A percentile compares a stretch with the other conserved stretches of the same genome.
Evolutionary conservation across 306 rosid species (phyloP).

Genomic region (Pyrus pyrifolia): DNA sequence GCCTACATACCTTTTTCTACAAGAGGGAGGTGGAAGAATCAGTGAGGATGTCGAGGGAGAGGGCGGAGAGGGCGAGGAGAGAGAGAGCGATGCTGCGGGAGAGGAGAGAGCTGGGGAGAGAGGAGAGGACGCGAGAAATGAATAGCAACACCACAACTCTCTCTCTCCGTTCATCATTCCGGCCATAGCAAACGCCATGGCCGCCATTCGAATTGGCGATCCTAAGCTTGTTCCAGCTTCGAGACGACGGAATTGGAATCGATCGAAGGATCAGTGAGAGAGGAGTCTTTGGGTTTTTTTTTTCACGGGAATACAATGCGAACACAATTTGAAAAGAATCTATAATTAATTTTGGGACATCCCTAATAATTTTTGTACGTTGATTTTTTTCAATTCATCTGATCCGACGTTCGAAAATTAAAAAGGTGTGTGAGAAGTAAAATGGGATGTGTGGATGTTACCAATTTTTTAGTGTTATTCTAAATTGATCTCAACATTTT

Average conservation of each 20-base stretch:
- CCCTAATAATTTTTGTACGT: no score
- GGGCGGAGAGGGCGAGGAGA: constrained; percentile 59
- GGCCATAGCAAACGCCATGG: constrained; percentile 22
- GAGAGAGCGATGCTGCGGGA: constrained; percentile 57
- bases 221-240: neutral
- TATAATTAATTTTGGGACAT: no score
- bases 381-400: no score
- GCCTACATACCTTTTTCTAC: no score
- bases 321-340: no score
- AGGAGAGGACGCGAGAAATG: constrained; percentile 40
- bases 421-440: no score
- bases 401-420: no score
- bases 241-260: neutral
- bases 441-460: no score
- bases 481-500: no score
- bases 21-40: constrained; percentile 37
- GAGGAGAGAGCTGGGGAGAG: constrained; percentile 75
- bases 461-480: no score
- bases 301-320: neutral
- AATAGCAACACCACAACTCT: constrained; percentile 60
- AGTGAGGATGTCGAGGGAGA: constrained; percentile 58
- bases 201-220: constrained; percentile 2
- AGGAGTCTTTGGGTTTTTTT: neutral
- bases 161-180: constrained; percentile 60
- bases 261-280: neutral